A percentile compares a stretch with the other conserved stretches of the same genome.
Conservation (phyloP, 2,329 filamentous ascomycete species). For the Xylariaceae sp. region DNA sequence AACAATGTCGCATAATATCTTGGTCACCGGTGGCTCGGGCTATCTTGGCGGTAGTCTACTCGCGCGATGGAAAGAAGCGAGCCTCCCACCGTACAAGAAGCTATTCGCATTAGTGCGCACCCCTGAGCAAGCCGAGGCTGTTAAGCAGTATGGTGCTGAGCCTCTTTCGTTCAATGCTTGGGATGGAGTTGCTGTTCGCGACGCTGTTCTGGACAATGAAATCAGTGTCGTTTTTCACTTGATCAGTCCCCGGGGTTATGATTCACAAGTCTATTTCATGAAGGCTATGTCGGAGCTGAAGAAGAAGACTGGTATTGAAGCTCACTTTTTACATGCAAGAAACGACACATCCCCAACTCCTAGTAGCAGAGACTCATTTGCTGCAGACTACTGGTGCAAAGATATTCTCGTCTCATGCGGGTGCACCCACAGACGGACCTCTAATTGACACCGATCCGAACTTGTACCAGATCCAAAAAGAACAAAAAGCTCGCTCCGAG, state of each 20-base stretch:
- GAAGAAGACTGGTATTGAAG: constrained; percentile 35
- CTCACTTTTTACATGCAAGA: constrained; percentile 45
- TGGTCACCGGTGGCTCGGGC: constrained; percentile 49
- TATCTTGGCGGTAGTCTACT: constrained; percentile 51
- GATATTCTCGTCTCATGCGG: constrained; percentile 46
- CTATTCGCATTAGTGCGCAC: constrained; percentile 47
- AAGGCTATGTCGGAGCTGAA: constrained; percentile 43
- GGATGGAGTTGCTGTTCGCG: constrained; percentile 33
- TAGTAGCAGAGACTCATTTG: not conserved
- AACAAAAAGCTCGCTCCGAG: constrained; percentile 22
- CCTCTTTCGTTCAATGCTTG: constrained; percentile 39
- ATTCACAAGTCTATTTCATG: constrained; percentile 39
- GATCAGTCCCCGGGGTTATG: constrained; percentile 36
- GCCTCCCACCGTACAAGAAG: constrained; percentile 39
- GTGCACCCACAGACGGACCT: constrained; percentile 37
- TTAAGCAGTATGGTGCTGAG: constrained; percentile 40
- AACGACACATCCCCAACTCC: not conserved
- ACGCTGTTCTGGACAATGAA: constrained; percentile 36
- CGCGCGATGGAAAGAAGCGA: constrained; percentile 32
- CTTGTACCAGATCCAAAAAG: constrained; percentile 42
- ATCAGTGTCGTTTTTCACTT: constrained; percentile 49
- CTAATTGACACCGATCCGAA: constrained; percentile 41
- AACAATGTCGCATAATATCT: constrained; percentile 38
- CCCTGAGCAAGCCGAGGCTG: constrained; percentile 40
- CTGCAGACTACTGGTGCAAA: constrained; percentile 48